These are phyloP conservation scores for Tausonia pullulans DNA, from an alignment of 1,284 basidiomycete species.

Conservation along the genomic window DNA sequence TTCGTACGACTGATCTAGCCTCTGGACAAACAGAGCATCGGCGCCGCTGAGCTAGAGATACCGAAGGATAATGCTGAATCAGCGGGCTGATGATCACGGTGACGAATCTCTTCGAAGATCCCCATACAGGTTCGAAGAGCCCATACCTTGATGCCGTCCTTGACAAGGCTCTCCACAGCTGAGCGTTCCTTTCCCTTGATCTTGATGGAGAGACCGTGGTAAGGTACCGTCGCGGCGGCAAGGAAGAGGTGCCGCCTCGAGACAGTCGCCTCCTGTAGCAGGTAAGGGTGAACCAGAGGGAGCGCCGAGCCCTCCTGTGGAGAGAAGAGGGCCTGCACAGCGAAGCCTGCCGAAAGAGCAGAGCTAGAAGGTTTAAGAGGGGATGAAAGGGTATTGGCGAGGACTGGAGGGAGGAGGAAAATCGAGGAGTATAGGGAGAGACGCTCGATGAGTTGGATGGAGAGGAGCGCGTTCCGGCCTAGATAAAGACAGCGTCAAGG, in stretches of 20 bases:
- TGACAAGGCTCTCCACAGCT: conserved; percentile 57
- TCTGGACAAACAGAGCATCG: conserved; percentile 62
- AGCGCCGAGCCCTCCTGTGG: conserved; percentile 32
- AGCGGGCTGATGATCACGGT: neutral
- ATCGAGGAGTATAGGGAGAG: conserved; percentile 59
- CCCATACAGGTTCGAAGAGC: neutral
- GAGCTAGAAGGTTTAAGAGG: conserved; percentile 21
- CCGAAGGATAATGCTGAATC: no score
- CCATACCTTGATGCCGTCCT: conserved; percentile 61
- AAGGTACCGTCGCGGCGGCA: conserved; percentile 57
- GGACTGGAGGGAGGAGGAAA: conserved; percentile 48
- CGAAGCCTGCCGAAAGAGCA: conserved; percentile 36
- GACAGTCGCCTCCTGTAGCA: conserved; percentile 16
- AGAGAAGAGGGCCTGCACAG: conserved; percentile 18
- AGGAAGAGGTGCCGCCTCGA: conserved; percentile 53
- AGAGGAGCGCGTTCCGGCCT: conserved; percentile 63
- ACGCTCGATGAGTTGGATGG: conserved; percentile 58
- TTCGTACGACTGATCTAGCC: conserved; percentile 51
- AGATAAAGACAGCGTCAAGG: neutral
- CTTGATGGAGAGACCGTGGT: conserved; percentile 45
- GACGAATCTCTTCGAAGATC: neutral
- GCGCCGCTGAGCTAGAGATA: conserved; percentile 51
- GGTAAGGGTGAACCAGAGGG: conserved; percentile 16
- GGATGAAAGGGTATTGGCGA: conserved; percentile 41
- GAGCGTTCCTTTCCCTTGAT: conserved; percentile 54